phyloP scores from a whole-genome alignment of 176 grass and related monocot species.

The Paspalum notatum region DNA sequence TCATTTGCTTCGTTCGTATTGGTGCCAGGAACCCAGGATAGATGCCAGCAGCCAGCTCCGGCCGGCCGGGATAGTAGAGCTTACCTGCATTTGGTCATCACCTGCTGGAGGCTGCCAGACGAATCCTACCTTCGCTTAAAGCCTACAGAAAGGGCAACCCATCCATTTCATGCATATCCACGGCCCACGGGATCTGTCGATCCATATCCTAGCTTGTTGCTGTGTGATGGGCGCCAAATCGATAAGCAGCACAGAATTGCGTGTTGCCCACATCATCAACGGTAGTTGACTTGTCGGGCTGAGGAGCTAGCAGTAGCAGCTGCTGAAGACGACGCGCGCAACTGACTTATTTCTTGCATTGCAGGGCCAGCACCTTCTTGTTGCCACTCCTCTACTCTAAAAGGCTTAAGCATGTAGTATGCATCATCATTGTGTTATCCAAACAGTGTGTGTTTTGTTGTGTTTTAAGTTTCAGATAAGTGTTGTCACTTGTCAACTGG shows the following conservation, averaged over 20 bases:
- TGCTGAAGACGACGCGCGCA: background rate
- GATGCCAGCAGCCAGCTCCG: background rate
- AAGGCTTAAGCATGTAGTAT: background rate
- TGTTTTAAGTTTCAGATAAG: background rate
- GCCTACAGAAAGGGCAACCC: background rate
- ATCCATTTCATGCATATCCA: constrained; percentile 3
- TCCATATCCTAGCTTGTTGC: background rate
- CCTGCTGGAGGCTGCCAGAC: background rate
- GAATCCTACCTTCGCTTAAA: background rate
- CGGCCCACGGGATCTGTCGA: background rate
- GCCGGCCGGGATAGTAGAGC: too few relatives aligned
- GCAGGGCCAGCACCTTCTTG: background rate
- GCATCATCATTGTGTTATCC: background rate
- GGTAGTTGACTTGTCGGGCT: too few relatives aligned
- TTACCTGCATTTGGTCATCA: too few relatives aligned
- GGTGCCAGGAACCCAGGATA: too few relatives aligned
- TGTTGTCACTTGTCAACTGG: background rate
- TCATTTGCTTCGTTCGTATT: constrained; percentile 6
- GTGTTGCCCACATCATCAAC: too few relatives aligned
- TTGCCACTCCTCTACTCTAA: background rate
- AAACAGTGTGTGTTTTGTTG: background rate
- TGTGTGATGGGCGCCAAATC: too few relatives aligned
- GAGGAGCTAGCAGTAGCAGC: too few relatives aligned
- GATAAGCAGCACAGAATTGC: too few relatives aligned
- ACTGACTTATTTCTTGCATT: too few relatives aligned